A percentile compares a stretch with the other conserved stretches of the same genome.
Conservation (phyloP, 2,329 filamentous ascomycete genomes). For the Acrocalymma vagum region DNA sequence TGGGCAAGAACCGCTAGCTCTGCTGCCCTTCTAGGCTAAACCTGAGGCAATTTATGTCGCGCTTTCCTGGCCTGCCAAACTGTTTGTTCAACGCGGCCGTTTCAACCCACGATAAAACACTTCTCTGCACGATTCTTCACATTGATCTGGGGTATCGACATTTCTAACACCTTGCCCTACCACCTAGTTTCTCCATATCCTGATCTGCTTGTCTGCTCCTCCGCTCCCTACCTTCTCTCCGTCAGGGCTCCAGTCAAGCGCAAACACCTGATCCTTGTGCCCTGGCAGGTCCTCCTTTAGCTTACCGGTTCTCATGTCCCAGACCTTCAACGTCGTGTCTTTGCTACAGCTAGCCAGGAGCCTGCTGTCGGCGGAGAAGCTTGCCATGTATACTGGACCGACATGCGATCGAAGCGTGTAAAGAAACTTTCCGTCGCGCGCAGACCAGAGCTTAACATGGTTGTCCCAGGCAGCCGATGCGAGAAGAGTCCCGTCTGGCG, state of each 20-base stretch:
- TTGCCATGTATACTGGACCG: conserved; percentile 89
- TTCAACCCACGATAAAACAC: too few species aligned
- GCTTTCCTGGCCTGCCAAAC: too few species aligned
- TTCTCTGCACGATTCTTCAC: too few species aligned
- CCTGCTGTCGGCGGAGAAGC: conserved; percentile 92
- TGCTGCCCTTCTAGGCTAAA: too few species aligned
- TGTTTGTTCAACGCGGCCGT: too few species aligned
- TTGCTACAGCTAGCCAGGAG: conserved; percentile 87
- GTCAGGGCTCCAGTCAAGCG: conserved; percentile 93
- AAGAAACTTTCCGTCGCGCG: conserved; percentile 78
- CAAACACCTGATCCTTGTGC: conserved; percentile 92
- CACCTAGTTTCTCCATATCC: conserved; percentile 69
- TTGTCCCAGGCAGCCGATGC: conserved; percentile 94
- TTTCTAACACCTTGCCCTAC: too few species aligned
- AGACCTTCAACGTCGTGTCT: conserved; percentile 93
- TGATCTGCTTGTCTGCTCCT: conserved; percentile 84
- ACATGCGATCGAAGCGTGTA: conserved; percentile 89
- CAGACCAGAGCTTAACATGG: conserved; percentile 91
- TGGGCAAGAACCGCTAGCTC: too few species aligned
- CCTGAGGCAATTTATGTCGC: too few species aligned
- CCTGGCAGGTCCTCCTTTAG: conserved; percentile 84
- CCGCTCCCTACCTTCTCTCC: conserved; percentile 89
- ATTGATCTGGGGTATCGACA: too few species aligned
- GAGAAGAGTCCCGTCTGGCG: conserved; percentile 85
- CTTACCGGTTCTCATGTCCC: conserved; percentile 88